Conservation (phyloP, 129 eudicot genomes). For the Centaurea solstitialis region DNA sequence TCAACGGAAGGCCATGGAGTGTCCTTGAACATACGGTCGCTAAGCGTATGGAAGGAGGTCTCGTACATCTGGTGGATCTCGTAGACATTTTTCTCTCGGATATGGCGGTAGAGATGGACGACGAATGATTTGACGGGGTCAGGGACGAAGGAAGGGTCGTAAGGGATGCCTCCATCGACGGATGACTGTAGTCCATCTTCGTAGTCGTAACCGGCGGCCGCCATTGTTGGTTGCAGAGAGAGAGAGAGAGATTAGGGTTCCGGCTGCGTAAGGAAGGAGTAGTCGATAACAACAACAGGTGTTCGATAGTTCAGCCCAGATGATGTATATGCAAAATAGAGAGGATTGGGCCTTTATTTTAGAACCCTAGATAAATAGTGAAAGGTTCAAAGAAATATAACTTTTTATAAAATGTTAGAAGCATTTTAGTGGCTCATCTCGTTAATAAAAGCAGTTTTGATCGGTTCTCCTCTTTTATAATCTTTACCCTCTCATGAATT, state of each 20-base stretch:
- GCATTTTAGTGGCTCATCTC: no score
- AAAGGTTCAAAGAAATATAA: no score
- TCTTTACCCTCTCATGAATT: no score
- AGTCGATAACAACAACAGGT: neutral
- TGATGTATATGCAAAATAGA: no score
- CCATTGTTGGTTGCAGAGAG: constrained; percentile 68
- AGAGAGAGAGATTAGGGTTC: constrained; percentile 31
- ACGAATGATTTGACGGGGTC: constrained; percentile 94
- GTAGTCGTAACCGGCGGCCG: constrained; percentile 57
- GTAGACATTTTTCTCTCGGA: constrained; percentile 89
- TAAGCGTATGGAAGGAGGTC: constrained; percentile 71
- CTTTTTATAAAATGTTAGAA: no score
- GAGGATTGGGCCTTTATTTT: neutral
- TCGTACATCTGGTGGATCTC: constrained; percentile 99
- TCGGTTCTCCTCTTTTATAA: no score
- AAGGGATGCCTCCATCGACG: constrained; percentile 23
- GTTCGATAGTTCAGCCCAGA: neutral
- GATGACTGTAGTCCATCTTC: constrained; percentile 43
- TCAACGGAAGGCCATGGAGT: constrained; percentile 97
- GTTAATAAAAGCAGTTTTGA: no score
- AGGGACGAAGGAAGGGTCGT: constrained; percentile 88
- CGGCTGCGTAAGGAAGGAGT: neutral
- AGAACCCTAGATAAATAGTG: neutral
- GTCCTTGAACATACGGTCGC: constrained; percentile 85
- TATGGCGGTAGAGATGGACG: constrained; percentile 85